These are phyloP conservation scores for Pseudogymnoascus sp. DNA, from an alignment of 2,329 filamentous ascomycete species.

Conservation along the genomic window DNA sequence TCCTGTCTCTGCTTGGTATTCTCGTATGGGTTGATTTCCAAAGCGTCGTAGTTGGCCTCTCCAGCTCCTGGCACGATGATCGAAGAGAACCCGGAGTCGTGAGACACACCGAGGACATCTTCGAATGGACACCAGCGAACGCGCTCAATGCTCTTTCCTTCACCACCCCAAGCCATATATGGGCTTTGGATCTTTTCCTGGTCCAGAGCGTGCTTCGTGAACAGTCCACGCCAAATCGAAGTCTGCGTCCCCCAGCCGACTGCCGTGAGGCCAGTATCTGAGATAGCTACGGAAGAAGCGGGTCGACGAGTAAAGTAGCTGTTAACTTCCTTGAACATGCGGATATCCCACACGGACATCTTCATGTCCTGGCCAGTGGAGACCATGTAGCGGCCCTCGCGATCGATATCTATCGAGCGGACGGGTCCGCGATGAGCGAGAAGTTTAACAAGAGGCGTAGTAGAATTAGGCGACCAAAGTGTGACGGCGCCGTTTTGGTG, in stretches of 20 bases:
- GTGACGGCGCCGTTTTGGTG: slow-evolving; percentile 94
- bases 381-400: slow-evolving; percentile 92
- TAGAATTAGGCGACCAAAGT: slow-evolving; percentile 89
- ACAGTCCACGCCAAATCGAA: slow-evolving; percentile 86
- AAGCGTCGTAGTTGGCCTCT: slow-evolving; percentile 89
- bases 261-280: slow-evolving; percentile 78
- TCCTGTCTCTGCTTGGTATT: slow-evolving; percentile 89
- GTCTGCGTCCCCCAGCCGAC: slow-evolving; percentile 87
- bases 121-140: slow-evolving; percentile 92
- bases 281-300: slow-evolving; percentile 77
- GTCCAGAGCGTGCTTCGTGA: slow-evolving; percentile 63
- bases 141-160: slow-evolving; percentile 72
- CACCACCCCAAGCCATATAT: slow-evolving; percentile 89
- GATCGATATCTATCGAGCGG: slow-evolving; percentile 74
- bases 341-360: slow-evolving; percentile 94
- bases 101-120: slow-evolving; percentile 79
- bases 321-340: slow-evolving; percentile 88
- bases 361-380: slow-evolving; percentile 81
- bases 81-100: slow-evolving; percentile 80
- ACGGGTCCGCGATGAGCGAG: slow-evolving; percentile 86
- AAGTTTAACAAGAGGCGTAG: slow-evolving; percentile 81
- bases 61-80: slow-evolving; percentile 91
- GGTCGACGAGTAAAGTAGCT: slow-evolving; percentile 80
- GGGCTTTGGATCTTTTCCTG: slow-evolving; percentile 76
- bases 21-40: slow-evolving; percentile 94